Percentiles rank a stretch among this genome's conserved stretches.
Evolutionary conservation across 345 rosid species (phyloP).

Genomic region (Abelmoschus esculentus): DNA sequence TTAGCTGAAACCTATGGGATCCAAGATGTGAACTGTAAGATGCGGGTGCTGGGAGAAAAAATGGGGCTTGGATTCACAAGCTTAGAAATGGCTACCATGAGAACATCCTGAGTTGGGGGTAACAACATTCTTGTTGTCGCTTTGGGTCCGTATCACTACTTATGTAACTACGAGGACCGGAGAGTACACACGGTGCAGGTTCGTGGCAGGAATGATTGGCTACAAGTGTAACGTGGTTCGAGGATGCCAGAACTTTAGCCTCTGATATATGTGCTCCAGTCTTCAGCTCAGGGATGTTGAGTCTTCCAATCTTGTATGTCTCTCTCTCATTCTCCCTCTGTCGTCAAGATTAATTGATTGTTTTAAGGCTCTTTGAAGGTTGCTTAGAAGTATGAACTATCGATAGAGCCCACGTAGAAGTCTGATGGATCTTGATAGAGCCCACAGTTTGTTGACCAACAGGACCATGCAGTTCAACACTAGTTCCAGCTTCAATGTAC

Average conservation of each 20-base stretch:
- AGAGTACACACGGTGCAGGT: slow-evolving; percentile 12
- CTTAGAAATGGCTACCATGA: slow-evolving; percentile 31
- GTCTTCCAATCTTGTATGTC: slow-evolving; percentile 39
- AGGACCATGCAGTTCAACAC: slow-evolving; percentile 9
- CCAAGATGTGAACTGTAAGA: background rate
- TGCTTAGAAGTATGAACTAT: background rate
- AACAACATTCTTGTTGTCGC: slow-evolving; percentile 37
- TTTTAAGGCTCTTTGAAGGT: background rate
- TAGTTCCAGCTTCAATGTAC: slow-evolving; percentile 20
- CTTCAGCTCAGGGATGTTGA: slow-evolving; percentile 41
- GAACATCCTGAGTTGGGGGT: slow-evolving; percentile 44
- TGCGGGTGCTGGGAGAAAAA: slow-evolving; percentile 26
- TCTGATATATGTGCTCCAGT: slow-evolving; percentile 28
- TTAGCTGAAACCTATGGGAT: background rate
- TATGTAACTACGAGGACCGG: slow-evolving; percentile 30
- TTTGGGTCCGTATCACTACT: slow-evolving; percentile 28
- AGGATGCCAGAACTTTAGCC: slow-evolving; percentile 29
- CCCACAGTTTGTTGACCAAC: slow-evolving; percentile 36
- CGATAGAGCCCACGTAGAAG: background rate
- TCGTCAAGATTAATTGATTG: background rate
- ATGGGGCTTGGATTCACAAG: slow-evolving; percentile 36
- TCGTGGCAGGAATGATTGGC: slow-evolving; percentile 19
- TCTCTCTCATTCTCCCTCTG: background rate
- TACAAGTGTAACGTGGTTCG: slow-evolving; percentile 38
- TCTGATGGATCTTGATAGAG: slow-evolving; percentile 28